Base-by-base conservation (phyloP, 805 yeast genomes). In the Pichia kluyveri region DNA sequence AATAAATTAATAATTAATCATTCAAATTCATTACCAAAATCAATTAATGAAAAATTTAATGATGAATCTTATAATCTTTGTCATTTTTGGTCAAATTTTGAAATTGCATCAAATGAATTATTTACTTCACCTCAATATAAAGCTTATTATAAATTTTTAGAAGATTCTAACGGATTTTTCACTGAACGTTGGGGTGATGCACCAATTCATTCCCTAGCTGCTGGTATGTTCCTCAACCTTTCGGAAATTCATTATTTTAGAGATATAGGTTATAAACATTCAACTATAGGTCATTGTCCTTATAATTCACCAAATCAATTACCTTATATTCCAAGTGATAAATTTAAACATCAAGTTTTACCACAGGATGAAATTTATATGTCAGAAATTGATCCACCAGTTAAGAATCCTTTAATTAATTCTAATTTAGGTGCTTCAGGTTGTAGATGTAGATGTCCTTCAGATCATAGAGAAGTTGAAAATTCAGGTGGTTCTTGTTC, bases 101-200 rank as follows among this genome's bases (percentile, higher is more conserved):
- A 90, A 64, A 89, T 91, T 56, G 96, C 96, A 5, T 69, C 86
- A 46, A 76, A 89, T 2, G 89, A 83, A 56, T 63, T 90, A 18
- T 90, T 87, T 70, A 71, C 75, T 40, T 78, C 85, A 23, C 73
- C 76, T 6, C 62, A 72, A 19, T 93, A 91, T 65, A 72, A 78
- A 44, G 70, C 71, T 27, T 90, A 82, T 62, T 87, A 86, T 62
- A 67, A 80, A 38, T 76, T 70, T 55, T 65, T 91, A 43, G 97
- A 93, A 48, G 44, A 64, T 8, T 68, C 80, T 5, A 87, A 90
- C 11, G 97, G 98, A 0, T 90, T 91, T 60, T 89, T 81, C 73
- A 74, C 76, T 46, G 96, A 93, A 63, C 70, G 99, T 59, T 91
- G 98, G 98, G 98, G 98, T 2, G 98, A 91, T 71, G 96, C 97